Evolutionary conservation across 192 early-diverging fungal species (phyloP), one percentile per base, ranked within the genome.

Genomic region (Backusella macrospora): DNA sequence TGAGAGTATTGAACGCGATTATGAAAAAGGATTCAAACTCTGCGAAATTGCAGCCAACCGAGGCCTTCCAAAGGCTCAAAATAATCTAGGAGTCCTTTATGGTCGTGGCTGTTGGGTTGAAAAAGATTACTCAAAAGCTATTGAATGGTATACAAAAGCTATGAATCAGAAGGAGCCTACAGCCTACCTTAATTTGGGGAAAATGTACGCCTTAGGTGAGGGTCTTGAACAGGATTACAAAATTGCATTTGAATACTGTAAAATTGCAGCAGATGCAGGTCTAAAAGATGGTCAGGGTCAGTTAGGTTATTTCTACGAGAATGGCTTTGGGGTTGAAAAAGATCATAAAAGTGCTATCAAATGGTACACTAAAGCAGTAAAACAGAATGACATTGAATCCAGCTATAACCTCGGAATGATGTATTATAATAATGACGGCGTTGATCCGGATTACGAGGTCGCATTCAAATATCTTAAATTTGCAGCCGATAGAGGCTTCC

Each of bases 221-320:
- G 49, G 49, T 21, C n/a, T 8, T 23, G 9, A 23, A 0, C 49
- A 68, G 43, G 74, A 52, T 16, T 52, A 52, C 10, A 18, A 9
- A 52, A 18, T 5, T 0, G 48, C 48, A 49, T n/a, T 49, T 7
- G 73, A 79, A 39, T 85, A 73, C 76, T 78, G 77, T 59, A 63
- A 44, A 2, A 69, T 65, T 43, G 74, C 81, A 40, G 76, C 76
- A 8, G 63, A 69, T 4, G 67, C 1, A 3, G 79, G 77, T 38
- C 52, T 71, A 16, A 23, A 63, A 16, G 52, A n/a, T 2, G 84
- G 76, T 29, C 76, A 79, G 62, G 62, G 52, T 49, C 68, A 55
- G n/a, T 42, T 68, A 16, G 66, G 66, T 10, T 68, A 45, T 6
- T 45, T 26, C 40, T 68, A 68, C 42, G 43, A 16, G 5, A n/a